Conservation (phyloP, 2,329 filamentous ascomycete genomes). For the Alternaria gaisen region DNA sequence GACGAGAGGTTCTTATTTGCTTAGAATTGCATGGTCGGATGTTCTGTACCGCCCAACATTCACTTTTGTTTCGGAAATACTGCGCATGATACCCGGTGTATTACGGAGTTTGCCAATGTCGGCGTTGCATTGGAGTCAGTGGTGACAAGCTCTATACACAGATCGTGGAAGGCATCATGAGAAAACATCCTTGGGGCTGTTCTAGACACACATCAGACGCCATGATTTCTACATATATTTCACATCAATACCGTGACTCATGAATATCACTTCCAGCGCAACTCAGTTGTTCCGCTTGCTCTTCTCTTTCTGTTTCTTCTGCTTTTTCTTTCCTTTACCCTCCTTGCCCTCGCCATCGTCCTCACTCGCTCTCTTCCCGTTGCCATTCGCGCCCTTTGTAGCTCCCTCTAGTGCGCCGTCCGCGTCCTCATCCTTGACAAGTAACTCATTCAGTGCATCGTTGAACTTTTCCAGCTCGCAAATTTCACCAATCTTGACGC, state of each 20-base stretch:
- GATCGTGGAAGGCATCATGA: not conserved
- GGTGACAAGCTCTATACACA: not conserved
- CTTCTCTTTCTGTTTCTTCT: constrained; percentile 35
- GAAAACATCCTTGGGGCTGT: not conserved
- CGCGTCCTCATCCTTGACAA: constrained; percentile 51
- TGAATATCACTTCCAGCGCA: not conserved
- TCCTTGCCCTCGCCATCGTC: constrained; percentile 33
- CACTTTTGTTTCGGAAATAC: not conserved
- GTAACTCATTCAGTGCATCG: constrained; percentile 66
- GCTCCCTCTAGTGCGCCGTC: constrained; percentile 20
- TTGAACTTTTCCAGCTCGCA: constrained; percentile 70
- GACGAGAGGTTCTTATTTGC: too few relatives aligned
- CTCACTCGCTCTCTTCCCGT: constrained; percentile 43
- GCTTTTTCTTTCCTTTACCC: constrained; percentile 39
- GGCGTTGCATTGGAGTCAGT: not conserved
- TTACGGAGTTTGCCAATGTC: not conserved
- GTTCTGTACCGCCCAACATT: too few relatives aligned
- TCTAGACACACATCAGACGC: not conserved
- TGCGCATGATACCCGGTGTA: not conserved
- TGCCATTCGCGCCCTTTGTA: constrained; percentile 35
- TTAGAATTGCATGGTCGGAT: too few relatives aligned
- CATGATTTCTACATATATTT: not conserved
- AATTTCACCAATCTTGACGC: constrained; percentile 74
- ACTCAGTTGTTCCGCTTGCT: constrained; percentile 42
- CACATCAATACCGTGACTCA: not conserved